Base-by-base conservation (phyloP, 495 filamentous ascomycete genomes). In the Podospora pseudoanserina region DNA sequence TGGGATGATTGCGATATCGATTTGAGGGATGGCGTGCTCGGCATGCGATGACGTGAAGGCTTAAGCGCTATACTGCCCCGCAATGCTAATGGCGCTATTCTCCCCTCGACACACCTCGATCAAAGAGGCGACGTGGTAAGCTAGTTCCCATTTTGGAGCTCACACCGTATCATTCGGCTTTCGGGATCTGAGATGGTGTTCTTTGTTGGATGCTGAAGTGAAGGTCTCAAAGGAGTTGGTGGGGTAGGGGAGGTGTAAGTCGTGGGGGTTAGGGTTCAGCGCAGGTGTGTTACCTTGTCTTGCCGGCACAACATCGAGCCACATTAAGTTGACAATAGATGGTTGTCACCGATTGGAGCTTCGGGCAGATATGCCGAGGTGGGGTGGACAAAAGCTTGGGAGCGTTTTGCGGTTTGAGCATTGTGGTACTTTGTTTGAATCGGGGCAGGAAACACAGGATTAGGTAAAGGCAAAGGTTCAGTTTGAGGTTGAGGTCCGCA, bases 1-100 rank as follows among this genome's bases (percentile, higher is more conserved):
- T 66, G 62, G 60, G n/a, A 34, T 30, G 19, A 73, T 75, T 34
- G 73, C 73, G 73, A 71, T 68, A 68, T 67, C 39, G 44, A 9
- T 39, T 68, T 15, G 13, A 63, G 39, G 26, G 65, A 73, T 75
- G 58, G 69, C 69, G 73, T 75, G 73, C 73, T 75, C 62, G 58
- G 57, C 61, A 49, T 32, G 6, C 68, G 44, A 71, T 74, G 73
- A 44, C 70, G 70, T 65, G 59, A 71, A 67, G 55, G 23, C 19
- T 49, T 49, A 49, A 13, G 39, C 39, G 39, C 39, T 49, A 26
- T 49, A 26, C 34, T 26, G 63, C 67, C 63, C 67, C 67, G 67
- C 67, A 69, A 65, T 39, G n/a, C 63, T 57, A 63, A 59, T 7
- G 15, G n/a, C 58, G 16, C 39, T 58, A 34, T 18, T 16, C 1